These are phyloP conservation scores for Endogone sp. DNA, from an alignment of 192 early-diverging fungal genomes.

Conservation along the genomic window DNA sequence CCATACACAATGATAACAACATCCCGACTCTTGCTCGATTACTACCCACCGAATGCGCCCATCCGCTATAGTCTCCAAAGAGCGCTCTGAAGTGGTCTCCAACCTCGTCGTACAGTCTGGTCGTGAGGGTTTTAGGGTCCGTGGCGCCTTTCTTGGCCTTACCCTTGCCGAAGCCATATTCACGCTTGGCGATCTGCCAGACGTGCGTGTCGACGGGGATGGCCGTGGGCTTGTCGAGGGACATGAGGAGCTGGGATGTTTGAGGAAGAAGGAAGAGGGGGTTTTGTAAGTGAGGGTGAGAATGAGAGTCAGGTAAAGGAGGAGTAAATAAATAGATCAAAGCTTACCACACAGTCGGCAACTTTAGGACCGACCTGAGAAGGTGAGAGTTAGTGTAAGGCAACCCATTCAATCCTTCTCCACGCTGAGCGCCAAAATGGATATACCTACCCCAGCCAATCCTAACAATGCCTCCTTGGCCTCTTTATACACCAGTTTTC, in stretches of 20 bases:
- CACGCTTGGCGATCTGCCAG: slow-evolving; percentile 85
- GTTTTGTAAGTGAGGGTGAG: neutral
- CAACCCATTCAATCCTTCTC: neutral
- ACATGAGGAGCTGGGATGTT: slow-evolving; percentile 66
- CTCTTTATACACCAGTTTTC: slow-evolving; percentile 49
- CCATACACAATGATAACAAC: too few species aligned
- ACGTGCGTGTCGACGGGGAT: slow-evolving; percentile 96
- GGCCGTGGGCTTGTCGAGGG: slow-evolving; percentile 75
- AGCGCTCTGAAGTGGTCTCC: slow-evolving; percentile 65
- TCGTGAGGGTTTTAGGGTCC: slow-evolving; percentile 42
- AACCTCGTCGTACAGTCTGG: slow-evolving; percentile 64
- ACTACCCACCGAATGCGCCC: slow-evolving; percentile 65
- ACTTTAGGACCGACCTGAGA: slow-evolving; percentile 84
- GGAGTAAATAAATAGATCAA: neutral
- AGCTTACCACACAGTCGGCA: slow-evolving; percentile 85
- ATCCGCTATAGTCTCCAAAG: slow-evolving; percentile 81
- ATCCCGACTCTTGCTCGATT: neutral
- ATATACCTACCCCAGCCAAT: slow-evolving; percentile 57
- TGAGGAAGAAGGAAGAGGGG: neutral
- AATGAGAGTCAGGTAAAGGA: neutral
- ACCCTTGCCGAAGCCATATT: slow-evolving; percentile 60
- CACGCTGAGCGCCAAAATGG: neutral
- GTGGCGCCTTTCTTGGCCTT: slow-evolving; percentile 15
- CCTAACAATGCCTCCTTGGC: slow-evolving; percentile 60
- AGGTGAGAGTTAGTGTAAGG: too few species aligned